Conservation (phyloP, 2,329 filamentous ascomycete species). For the Aspergillus persii region DNA sequence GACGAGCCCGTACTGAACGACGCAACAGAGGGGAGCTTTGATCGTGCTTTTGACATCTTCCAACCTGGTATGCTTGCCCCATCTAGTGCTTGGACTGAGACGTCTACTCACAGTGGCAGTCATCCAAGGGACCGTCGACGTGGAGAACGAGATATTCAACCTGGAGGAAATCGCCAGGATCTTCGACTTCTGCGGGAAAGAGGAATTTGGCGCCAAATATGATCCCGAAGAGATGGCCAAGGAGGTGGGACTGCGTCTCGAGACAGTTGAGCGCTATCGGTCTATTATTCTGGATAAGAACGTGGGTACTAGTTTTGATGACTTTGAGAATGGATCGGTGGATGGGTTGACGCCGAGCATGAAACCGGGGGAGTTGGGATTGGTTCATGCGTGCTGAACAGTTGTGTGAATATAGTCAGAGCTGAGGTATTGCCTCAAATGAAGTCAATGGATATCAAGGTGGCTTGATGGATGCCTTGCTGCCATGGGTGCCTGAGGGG, state of each 20-base stretch:
- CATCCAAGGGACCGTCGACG: background rate
- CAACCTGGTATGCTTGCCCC: background rate
- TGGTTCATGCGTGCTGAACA: background rate
- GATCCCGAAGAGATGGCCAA: background rate
- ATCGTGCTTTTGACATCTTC: background rate
- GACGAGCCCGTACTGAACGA: conserved; percentile 3
- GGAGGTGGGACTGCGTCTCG: background rate
- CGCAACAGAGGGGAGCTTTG: conserved; percentile 1
- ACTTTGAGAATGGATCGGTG: background rate
- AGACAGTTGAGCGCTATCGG: background rate
- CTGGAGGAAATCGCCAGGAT: background rate
- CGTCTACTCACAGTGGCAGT: background rate
- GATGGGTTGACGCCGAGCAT: background rate
- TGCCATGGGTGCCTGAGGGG: too few species aligned
- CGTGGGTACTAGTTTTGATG: background rate
- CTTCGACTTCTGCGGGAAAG: background rate
- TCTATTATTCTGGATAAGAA: background rate
- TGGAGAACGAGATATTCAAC: background rate
- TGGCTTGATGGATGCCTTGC: too few species aligned
- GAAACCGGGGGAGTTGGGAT: background rate
- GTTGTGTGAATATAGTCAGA: background rate
- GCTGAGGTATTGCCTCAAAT: too few species aligned
- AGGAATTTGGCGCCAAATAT: background rate
- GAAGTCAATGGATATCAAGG: too few species aligned
- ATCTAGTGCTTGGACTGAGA: background rate